phyloP scores from a whole-genome alignment of 1,139 yeast species.

The Hemisphaericaspora xylofermentans region DNA sequence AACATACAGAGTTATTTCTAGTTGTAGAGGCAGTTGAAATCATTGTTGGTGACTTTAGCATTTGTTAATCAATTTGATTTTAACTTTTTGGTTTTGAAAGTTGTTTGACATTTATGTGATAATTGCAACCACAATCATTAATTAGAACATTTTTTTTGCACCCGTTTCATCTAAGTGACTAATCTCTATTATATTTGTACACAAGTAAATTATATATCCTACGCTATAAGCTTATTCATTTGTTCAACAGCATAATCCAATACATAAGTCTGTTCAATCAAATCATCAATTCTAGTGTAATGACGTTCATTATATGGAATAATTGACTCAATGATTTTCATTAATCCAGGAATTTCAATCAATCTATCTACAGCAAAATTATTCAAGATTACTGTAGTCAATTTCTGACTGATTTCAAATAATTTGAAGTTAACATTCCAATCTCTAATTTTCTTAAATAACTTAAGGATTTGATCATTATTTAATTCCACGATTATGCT shows the following conservation, averaged over 20 bases:
- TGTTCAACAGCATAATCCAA: slow-evolving; percentile 83
- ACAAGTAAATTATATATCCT: background rate
- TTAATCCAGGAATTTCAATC: slow-evolving; percentile 64
- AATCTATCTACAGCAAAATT: slow-evolving; percentile 55
- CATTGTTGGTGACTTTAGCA: background rate
- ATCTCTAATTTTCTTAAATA: slow-evolving; percentile 78
- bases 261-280: slow-evolving; percentile 81
- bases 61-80: no score
- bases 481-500: slow-evolving; percentile 57
- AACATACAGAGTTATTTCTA: slow-evolving; percentile 2
- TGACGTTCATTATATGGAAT: slow-evolving; percentile 90
- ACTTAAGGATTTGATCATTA: slow-evolving; percentile 54
- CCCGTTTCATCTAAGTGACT: no score
- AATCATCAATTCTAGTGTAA: slow-evolving; percentile 66
- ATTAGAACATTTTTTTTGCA: no score
- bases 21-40: background rate
- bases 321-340: slow-evolving; percentile 67
- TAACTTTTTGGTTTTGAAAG: no score
- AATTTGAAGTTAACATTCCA: slow-evolving; percentile 93
- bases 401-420: slow-evolving; percentile 75
- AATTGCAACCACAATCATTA: no score
- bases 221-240: slow-evolving; percentile 50
- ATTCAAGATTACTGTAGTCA: slow-evolving; percentile 63
- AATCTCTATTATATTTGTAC: background rate
- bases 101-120: no score